A percentile compares a stretch with the other conserved stretches of the same genome.
Evolutionary conservation across 2,329 filamentous ascomycete genomes (phyloP).

Genomic region (Diaporthe eres): DNA sequence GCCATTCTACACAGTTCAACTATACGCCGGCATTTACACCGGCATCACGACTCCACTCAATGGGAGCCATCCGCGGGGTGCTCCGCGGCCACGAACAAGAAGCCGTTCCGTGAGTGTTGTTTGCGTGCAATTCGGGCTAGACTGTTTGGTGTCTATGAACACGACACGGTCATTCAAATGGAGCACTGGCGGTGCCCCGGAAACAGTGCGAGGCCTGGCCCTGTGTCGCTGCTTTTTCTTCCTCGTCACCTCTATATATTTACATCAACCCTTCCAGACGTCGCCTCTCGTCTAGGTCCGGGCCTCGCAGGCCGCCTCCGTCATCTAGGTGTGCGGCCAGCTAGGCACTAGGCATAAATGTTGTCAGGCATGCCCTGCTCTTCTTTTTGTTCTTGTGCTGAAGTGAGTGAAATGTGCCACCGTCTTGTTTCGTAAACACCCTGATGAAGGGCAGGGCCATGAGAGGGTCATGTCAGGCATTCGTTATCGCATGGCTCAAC

Average conservation of each 20-base stretch:
- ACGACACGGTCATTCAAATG: background rate
- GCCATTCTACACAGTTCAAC: background rate
- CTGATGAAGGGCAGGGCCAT: background rate
- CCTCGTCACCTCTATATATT: background rate
- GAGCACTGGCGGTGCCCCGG: background rate
- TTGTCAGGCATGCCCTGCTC: background rate
- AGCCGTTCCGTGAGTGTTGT: background rate
- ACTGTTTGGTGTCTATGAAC: background rate
- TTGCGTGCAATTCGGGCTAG: background rate
- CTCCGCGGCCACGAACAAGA: background rate
- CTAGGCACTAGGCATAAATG: background rate
- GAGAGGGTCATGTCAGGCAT: background rate
- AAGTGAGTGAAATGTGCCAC: background rate
- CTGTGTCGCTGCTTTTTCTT: background rate
- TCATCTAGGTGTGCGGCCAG: background rate
- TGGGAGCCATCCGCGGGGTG: background rate
- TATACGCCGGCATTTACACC: background rate
- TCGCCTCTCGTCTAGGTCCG: background rate
- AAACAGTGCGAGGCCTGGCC: background rate
- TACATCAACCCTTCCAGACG: background rate
- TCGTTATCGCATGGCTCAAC: background rate
- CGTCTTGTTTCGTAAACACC: background rate
- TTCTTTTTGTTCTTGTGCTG: background rate
- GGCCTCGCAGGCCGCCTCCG: background rate
- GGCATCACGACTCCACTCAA: background rate